Conservation (phyloP, 2,329 filamentous ascomycete genomes). For the Xylaria sp. region DNA sequence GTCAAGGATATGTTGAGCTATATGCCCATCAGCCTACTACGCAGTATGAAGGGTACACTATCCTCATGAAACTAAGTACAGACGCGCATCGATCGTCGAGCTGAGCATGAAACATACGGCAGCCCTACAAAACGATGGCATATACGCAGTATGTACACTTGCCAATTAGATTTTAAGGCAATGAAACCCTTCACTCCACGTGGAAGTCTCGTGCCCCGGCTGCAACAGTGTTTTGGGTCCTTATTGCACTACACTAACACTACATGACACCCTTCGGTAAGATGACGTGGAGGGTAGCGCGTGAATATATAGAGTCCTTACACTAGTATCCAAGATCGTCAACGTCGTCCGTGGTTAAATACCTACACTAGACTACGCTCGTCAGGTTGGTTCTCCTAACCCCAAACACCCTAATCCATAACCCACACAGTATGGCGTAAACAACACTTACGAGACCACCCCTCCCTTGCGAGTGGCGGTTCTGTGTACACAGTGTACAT, state of each 20-base stretch:
- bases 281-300: not conserved
- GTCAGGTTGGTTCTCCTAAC: not conserved
- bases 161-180: not conserved
- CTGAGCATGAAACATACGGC: not conserved
- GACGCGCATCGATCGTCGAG: not conserved
- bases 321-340: not conserved
- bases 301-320: not conserved
- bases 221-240: not conserved
- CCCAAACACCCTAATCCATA: not conserved
- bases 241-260: not conserved
- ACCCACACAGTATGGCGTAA: not conserved
- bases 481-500: not conserved
- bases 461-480: too few species aligned
- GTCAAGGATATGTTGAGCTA: too few species aligned
- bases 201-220: not conserved
- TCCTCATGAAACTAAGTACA: too few species aligned
- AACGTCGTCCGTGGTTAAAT: not conserved
- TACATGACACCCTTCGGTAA: not conserved
- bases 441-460: not conserved
- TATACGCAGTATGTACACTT: not conserved
- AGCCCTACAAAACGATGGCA: not conserved
- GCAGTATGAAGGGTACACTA: too few species aligned
- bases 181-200: not conserved
- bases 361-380: not conserved
- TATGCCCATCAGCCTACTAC: not conserved